Base-by-base conservation (phyloP, 2,329 filamentous ascomycete genomes). In the Sclerotinia spermophila region DNA sequence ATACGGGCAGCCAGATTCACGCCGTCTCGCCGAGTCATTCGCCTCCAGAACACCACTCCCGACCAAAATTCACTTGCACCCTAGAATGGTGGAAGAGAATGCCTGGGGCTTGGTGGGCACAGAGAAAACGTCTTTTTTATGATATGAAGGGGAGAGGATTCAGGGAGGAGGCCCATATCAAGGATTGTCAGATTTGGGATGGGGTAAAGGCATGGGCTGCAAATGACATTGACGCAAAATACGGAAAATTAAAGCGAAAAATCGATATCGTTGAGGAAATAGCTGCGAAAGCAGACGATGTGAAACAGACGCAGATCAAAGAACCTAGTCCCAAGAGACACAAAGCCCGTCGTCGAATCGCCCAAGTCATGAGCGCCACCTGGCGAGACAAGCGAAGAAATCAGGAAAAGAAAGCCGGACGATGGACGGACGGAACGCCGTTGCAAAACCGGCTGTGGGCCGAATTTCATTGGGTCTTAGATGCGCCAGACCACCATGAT, bases 331-430 rank as follows among this genome's bases (percentile, higher is more conserved):
- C 59, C 19, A 53, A 35, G 33, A 72, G 35, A 68, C 71, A 15
- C 65, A 73, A 71, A 73, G 61, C 35, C 71, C 74, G 45, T n/a
- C 60, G 69, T 45, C 51, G 72, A 64, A 71, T 73, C 53, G 19
- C 40, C 13, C 56, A 72, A 48, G 69, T 74, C 13, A 71, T 73
- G 68, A 74, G 68, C 33, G 73, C 74, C n/a, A 38, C 67, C 35
- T 76, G 74, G 73, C 45, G 75, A 24, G 67, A 66, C 17, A 56
- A 69, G 33, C 51, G 75, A 38, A 68, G 74, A 64, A 19, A 11
- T 6, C 73, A 75, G 60, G 76, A 77, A 73, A 74, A 73, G 71
- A 75, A 72, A n/a, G 72, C 74, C 19, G 75, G 75, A 3, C 48
- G 76, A 19, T 77, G 76, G 75, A 72, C 71, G 6, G 75, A 76